Base-by-base conservation (phyloP, 805 yeast genomes). In the Starmera amethionina region DNA sequence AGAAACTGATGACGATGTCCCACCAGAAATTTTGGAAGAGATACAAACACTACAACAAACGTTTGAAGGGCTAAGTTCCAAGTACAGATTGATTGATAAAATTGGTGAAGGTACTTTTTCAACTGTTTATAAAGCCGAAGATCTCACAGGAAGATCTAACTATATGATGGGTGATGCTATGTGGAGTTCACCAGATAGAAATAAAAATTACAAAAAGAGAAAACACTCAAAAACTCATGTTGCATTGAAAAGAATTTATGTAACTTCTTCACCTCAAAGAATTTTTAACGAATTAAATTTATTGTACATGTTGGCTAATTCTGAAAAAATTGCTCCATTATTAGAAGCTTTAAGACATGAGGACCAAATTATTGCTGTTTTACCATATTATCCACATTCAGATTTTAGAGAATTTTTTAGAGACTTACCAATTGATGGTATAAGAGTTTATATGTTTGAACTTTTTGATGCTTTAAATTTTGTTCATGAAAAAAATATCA, bases 71-170 rank as follows among this genome's bases (percentile, higher is more conserved):
- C 59, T 85, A 31, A 59, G 56, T 16, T 16, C 43, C 2, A 55
- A 51, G 37, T 65, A 65, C 36, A 52, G 52, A 16, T 47, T 65
- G 10, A 42, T 63, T 36, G 68, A 64, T 37, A 58, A 61, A 40
- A 69, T 82, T 30, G 90, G 93, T 0, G 89, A 82, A 55, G 97
- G 97, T 6, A 96, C 97, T 0, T 89, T 90, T 56, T 86, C 96
- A 5, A 72, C 75, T 12, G 97, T 90, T 8, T 85, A 79, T 65
- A 79, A 76, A 53, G 95, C 95, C 0, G 62, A 66, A 30, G 81
- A 82, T 47, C 50, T 61, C 4, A 53, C 45, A 37, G 40, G 53
- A 41, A 57, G 56, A 13, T 59, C 62, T 5, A 46, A 47, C 18
- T 64, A 64, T 41, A 36, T 61, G n/a, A 57, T 56, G 48, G 64